Evolutionary conservation across 2,329 filamentous ascomycete species (phyloP), one percentile per base, ranked within the genome.

Genomic region (Sclerotinia trifoliorum): DNA sequence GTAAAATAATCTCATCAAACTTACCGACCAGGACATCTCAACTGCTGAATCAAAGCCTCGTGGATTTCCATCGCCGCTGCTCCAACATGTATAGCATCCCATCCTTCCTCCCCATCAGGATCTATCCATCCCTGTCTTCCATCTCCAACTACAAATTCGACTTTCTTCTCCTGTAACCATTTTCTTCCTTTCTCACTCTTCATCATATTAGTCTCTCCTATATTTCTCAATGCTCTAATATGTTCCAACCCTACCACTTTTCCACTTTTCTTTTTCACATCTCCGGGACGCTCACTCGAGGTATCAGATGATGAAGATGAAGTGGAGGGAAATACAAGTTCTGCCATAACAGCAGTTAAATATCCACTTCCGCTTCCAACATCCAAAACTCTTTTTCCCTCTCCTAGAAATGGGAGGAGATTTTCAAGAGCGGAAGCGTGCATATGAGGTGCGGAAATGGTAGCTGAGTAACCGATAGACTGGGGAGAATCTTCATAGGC

Each of bases 1-100:
- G n/a, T n/a, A n/a, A n/a, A n/a, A n/a, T n/a, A n/a, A n/a, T n/a
- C n/a, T n/a, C n/a, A n/a, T n/a, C n/a, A n/a, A 55, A 72, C 76
- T 74, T 65, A 85, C 81, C 88, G 83, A 0, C 95, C 95, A 0
- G 94, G 94, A 3, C 85, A 81, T 71, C 87, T 88, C 73, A 99
- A 80, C 81, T 98, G 95, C 42, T 88, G 85, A 57, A 96, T 80
- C 72, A 98, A 80, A 69, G 86, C 85, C 24, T 85, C 77, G 77
- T 96, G 94, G 66, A 96, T 80, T 75, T 88, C 85, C 32, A 81
- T 85, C 0, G 94, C 94, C 10, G 93, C 91, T 0, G 95, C 95
- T 0, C 95, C 95, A 3, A 98, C 95, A 77, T 98, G 95, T 69
- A 99, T 98, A 2, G 91, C 94, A 83, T 98, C 93, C 83, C 94